Evolutionary conservation across 1,284 basidiomycete genomes (phyloP).

Genomic region (Phlebopus sp.): DNA sequence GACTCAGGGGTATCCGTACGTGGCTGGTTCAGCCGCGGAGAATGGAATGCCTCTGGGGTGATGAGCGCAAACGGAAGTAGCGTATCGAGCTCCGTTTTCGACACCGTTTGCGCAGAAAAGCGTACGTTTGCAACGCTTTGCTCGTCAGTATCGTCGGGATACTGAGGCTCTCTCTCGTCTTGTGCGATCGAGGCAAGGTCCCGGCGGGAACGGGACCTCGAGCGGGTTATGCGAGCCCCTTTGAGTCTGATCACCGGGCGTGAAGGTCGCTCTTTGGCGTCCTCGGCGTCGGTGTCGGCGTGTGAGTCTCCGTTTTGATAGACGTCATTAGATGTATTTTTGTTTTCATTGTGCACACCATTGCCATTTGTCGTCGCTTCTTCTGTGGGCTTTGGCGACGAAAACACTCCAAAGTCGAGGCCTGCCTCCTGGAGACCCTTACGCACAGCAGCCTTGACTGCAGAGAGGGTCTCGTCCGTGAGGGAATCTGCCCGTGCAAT

Average conservation of each 20-base stretch:
- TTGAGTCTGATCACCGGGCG: constrained; percentile 71
- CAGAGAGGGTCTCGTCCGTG: constrained; percentile 65
- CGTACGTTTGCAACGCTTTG: constrained; percentile 67
- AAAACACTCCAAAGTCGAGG: constrained; percentile 72
- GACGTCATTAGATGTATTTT: constrained; percentile 12
- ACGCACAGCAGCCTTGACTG: constrained; percentile 66
- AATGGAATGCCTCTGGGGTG: constrained; percentile 56
- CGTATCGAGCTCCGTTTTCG: constrained; percentile 51
- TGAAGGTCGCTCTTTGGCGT: constrained; percentile 51
- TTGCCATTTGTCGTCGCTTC: constrained; percentile 16
- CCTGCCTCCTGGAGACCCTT: constrained; percentile 59
- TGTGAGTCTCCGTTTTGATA: constrained; percentile 28
- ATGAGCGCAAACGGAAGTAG: constrained; percentile 76
- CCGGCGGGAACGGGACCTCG: constrained; percentile 69
- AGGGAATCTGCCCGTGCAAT: constrained; percentile 74
- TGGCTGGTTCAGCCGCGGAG: constrained; percentile 34
- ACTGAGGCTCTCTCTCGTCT: constrained; percentile 46
- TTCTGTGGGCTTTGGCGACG: constrained; percentile 34
- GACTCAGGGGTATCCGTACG: constrained; percentile 18
- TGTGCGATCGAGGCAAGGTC: constrained; percentile 54
- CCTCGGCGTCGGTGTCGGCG: constrained; percentile 34
- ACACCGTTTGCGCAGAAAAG: constrained; percentile 66
- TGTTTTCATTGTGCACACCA: constrained; percentile 20
- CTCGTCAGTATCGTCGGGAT: constrained; percentile 56
- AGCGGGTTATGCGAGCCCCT: constrained; percentile 46